A percentile compares a stretch with the other conserved stretches of the same genome.
phyloP scores from a whole-genome alignment of 345 rosid genomes.

The Salix dunnii region DNA sequence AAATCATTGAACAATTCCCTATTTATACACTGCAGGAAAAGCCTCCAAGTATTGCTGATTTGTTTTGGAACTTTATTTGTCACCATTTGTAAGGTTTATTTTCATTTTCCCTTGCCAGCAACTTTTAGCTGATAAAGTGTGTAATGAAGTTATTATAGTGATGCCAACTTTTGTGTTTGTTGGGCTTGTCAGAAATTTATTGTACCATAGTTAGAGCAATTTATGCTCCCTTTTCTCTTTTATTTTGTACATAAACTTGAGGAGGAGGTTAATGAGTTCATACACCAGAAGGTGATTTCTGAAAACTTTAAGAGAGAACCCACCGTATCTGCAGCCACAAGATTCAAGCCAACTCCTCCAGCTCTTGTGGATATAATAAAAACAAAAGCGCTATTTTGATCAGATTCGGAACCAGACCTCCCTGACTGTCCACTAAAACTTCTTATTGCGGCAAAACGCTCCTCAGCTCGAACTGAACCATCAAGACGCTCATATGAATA shows the following conservation, averaged over 20 bases:
- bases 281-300: background rate
- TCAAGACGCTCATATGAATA: constrained; percentile 94
- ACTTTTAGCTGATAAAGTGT: no score
- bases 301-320: constrained; percentile 19
- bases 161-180: no score
- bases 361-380: constrained; percentile 94
- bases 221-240: background rate
- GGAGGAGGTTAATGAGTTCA: background rate
- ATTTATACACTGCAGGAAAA: background rate
- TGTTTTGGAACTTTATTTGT: no score
- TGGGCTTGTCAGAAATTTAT: no score
- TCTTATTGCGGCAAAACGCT: constrained; percentile 87
- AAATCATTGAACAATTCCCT: background rate
- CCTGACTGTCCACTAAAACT: constrained; percentile 54
- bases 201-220: background rate
- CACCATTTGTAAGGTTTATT: no score
- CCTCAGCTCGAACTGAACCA: constrained; percentile 93
- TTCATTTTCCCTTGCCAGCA: no score
- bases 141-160: no score
- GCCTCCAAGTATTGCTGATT: no score
- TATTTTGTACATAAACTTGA: background rate
- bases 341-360: constrained; percentile 95
- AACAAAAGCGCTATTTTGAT: constrained; percentile 56
- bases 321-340: constrained; percentile 89
- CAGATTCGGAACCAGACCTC: constrained; percentile 29